Evolutionary conservation across 352 stramenopile species (phyloP).

Genomic region (Pythium grandisporangium): DNA sequence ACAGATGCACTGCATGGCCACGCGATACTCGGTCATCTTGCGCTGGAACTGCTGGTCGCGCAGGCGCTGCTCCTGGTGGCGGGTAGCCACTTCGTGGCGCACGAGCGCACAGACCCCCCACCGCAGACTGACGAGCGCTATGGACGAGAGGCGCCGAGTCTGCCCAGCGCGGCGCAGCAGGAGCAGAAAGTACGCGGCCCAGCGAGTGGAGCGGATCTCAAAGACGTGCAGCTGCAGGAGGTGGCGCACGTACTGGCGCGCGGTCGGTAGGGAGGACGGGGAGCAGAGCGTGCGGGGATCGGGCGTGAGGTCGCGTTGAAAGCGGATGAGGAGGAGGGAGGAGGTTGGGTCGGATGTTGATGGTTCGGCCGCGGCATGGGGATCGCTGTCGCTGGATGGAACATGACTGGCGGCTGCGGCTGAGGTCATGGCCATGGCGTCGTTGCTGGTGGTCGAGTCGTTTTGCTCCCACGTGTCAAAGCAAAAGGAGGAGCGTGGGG

Average conservation of each 20-base stretch:
- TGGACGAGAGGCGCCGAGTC: slow-evolving; percentile 15
- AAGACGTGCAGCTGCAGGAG: slow-evolving; percentile 50
- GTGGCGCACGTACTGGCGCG: slow-evolving; percentile 21
- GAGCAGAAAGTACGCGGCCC: slow-evolving; percentile 66
- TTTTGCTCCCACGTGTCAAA: slow-evolving; percentile 11
- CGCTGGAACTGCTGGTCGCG: slow-evolving; percentile 47
- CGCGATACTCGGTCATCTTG: slow-evolving; percentile 81
- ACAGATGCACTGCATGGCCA: slow-evolving; percentile 71
- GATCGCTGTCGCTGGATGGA: no score
- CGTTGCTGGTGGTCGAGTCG: not conserved
- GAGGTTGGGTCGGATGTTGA: no score
- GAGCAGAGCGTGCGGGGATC: slow-evolving; percentile 35
- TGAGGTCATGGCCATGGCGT: no score
- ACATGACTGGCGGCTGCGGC: no score
- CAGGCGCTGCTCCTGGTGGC: slow-evolving; percentile 28
- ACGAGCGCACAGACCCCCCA: slow-evolving; percentile 56
- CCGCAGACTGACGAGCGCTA: slow-evolving; percentile 38
- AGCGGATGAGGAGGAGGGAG: slow-evolving; percentile 19
- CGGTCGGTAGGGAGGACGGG: slow-evolving; percentile 10
- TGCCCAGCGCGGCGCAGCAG: slow-evolving; percentile 32
- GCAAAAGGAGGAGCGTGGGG: slow-evolving; percentile 9
- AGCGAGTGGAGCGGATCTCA: slow-evolving; percentile 72
- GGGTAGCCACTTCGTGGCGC: slow-evolving; percentile 26
- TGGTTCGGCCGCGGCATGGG: no score
- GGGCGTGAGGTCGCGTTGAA: slow-evolving; percentile 27